These are phyloP conservation scores for Arthroderma uncinatum DNA, from an alignment of 2,329 filamentous ascomycete genomes.

Conservation along the genomic window DNA sequence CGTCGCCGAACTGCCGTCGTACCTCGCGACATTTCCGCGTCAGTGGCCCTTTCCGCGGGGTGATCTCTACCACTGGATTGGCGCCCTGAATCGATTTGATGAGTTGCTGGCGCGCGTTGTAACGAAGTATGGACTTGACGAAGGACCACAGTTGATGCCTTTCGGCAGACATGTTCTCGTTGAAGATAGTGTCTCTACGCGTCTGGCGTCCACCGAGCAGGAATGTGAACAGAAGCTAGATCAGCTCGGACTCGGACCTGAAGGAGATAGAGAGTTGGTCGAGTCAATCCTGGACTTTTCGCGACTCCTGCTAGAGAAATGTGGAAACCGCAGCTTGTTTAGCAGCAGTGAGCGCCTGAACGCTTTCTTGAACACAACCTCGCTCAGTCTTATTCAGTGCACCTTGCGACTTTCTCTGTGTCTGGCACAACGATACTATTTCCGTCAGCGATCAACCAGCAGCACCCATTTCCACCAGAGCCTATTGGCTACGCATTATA, in stretches of 20 bases:
- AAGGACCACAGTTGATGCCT: conserved; percentile 67
- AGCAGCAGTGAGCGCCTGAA: conserved; percentile 85
- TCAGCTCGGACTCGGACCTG: conserved; percentile 53
- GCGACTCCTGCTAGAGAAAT: conserved; percentile 78
- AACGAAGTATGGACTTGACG: conserved; percentile 64
- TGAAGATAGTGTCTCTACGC: conserved; percentile 47
- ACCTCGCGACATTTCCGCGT: conserved; percentile 69
- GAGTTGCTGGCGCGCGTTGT: conserved; percentile 72
- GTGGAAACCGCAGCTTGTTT: conserved; percentile 92
- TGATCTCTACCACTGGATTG: conserved; percentile 97
- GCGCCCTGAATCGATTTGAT: conserved; percentile 86
- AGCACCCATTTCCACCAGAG: conserved; percentile 58
- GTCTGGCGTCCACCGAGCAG: conserved; percentile 43
- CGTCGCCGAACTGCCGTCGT: conserved; percentile 63
- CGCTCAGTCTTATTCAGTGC: conserved; percentile 62
- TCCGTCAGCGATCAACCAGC: conserved; percentile 60
- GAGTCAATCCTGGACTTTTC: conserved; percentile 77
- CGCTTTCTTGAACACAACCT: conserved; percentile 78
- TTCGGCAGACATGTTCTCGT: conserved; percentile 44
- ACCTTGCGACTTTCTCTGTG: conserved; percentile 73
- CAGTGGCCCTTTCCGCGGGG: conserved; percentile 93
- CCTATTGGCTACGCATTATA: conserved; percentile 72
- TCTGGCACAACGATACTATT: conserved; percentile 84
- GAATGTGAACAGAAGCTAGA: conserved; percentile 45
- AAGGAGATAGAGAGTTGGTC: conserved; percentile 71